Evolutionary conservation across 768 basidiomycete genomes (phyloP), one percentile per base, ranked within the genome.

Genomic region (Tricholoma hemisulphureum): DNA sequence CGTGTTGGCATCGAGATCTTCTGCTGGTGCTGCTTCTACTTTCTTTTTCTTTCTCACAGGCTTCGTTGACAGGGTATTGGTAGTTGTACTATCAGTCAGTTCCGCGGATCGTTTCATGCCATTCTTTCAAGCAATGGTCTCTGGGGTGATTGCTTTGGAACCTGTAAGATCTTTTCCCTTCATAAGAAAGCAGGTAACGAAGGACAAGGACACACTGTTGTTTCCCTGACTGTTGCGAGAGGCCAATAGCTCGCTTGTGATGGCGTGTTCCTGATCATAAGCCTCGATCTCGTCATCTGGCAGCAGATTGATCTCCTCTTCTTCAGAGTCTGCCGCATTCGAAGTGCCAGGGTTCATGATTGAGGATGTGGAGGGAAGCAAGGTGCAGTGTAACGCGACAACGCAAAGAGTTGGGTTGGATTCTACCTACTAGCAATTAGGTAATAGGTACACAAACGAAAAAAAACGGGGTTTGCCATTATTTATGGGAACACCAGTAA

Each of bases 401-500:
- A n/a, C n/a, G n/a, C n/a, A n/a, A n/a, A n/a, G 21, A 10, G 6
- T 6, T 10, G 10, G 10, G 29, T 31, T 31, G 29, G 29, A 31
- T 31, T 31, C 29, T 31, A 31, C 29, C 29, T 31, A n/a, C n/a
- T n/a, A n/a, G n/a, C n/a, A 31, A 31, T 31, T 31, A 31, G 24
- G 21, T 26, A 11, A 31, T 26, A 24, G 26, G 49, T 28, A n/a
- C 26, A 51, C n/a, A n/a, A n/a, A n/a, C n/a, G n/a, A n/a, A n/a
- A 51, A 51, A 51, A 23, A 9, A 24, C 32, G 49, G 6, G 41
- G n/a, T 51, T 51, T 51, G 26, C 32, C 49, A 51, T 51, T 51
- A 51, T 51, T 51, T 51, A 51, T 31, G 32, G 49, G 49, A 51
- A 51, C 32, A 10, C n/a, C 49, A 28, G 49, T 51, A 31, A 31